A percentile compares a stretch with the other conserved stretches of the same genome.
These are phyloP conservation scores for Hyphopichia buzzinii DNA, from an alignment of 1,139 yeast species.

Conservation along the genomic window DNA sequence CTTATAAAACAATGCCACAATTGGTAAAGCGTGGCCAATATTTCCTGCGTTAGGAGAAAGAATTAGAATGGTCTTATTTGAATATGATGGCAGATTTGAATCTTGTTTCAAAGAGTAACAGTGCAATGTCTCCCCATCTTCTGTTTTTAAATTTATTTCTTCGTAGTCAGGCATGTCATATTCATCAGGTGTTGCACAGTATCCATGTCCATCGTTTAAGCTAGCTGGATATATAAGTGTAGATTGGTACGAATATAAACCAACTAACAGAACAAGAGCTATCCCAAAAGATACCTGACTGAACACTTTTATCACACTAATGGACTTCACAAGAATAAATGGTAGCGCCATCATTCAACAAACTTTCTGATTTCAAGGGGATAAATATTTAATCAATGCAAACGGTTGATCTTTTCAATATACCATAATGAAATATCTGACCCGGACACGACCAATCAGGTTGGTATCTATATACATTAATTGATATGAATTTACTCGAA, in stretches of 20 bases:
- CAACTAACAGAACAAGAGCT: slow-evolving; percentile 44
- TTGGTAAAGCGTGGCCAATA: slow-evolving; percentile 88
- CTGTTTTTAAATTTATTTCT: slow-evolving; percentile 56
- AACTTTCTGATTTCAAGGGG: background rate
- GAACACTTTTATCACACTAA: slow-evolving; percentile 15
- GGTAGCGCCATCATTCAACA: slow-evolving; percentile 2
- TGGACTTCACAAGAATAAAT: slow-evolving; percentile 4
- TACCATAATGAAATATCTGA: too few species aligned
- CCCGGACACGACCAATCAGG: too few species aligned
- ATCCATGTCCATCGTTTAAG: slow-evolving; percentile 71
- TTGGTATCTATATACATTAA: too few species aligned
- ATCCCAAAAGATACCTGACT: slow-evolving; percentile 34
- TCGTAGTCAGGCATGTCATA: slow-evolving; percentile 67
- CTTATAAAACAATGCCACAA: slow-evolving; percentile 68
- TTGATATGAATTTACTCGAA: too few species aligned
- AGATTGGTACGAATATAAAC: slow-evolving; percentile 66
- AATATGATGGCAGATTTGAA: slow-evolving; percentile 34
- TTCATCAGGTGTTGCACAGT: slow-evolving; percentile 76
- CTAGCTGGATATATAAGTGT: slow-evolving; percentile 78
- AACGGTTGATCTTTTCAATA: too few species aligned
- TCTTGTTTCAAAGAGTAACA: slow-evolving; percentile 51
- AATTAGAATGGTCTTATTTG: slow-evolving; percentile 69
- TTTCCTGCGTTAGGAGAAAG: slow-evolving; percentile 96
- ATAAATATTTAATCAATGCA: too few species aligned
- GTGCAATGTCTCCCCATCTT: slow-evolving; percentile 57